These are phyloP conservation scores for Hibiscus syriacus DNA, from an alignment of 345 rosid species.

Conservation along the genomic window DNA sequence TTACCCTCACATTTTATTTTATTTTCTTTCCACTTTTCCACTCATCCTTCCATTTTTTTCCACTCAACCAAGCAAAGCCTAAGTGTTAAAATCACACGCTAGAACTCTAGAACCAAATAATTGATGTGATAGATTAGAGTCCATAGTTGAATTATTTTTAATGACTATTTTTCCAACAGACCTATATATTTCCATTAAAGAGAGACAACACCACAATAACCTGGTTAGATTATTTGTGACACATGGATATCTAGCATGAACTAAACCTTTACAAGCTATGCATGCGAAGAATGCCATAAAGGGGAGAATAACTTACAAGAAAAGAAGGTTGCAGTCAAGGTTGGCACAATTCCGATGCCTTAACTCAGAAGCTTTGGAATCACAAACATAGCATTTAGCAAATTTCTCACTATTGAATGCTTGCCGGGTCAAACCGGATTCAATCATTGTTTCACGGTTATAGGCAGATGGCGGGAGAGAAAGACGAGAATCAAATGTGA, in stretches of 20 bases:
- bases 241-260: not conserved
- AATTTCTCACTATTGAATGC: conserved; percentile 33
- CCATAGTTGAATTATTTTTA: not conserved
- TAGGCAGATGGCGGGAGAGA: conserved; percentile 72
- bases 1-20: too few species aligned
- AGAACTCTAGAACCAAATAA: not conserved
- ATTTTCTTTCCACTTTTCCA: too few species aligned
- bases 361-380: conserved; percentile 49
- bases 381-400: conserved; percentile 64
- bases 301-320: conserved; percentile 47
- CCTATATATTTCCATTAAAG: not conserved
- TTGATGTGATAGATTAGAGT: not conserved
- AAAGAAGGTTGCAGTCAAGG: conserved; percentile 82
- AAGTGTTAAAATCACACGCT: not conserved
- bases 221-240: not conserved
- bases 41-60: too few species aligned
- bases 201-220: not conserved
- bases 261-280: not conserved
- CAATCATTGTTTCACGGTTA: conserved; percentile 26
- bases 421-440: conserved; percentile 18
- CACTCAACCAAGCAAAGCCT: too few species aligned
- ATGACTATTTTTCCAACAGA: not conserved
- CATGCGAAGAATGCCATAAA: not conserved
- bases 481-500: conserved; percentile 85
- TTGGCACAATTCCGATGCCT: conserved; percentile 95